Conservation (phyloP, 139 green algal species). For the Eudorina sp. region DNA sequence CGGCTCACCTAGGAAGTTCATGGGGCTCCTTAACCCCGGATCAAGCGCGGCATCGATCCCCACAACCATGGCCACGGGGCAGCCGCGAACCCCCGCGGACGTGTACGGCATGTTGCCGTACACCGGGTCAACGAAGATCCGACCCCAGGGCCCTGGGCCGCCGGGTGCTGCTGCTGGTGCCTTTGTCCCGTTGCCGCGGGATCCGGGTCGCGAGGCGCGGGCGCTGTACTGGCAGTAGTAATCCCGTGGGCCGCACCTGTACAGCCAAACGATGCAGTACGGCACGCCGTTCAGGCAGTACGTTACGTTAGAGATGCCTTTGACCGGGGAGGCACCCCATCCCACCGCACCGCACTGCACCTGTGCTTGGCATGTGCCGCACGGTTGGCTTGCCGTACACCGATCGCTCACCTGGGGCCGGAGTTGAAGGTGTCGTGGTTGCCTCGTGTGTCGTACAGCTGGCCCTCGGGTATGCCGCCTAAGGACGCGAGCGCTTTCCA, state of each 20-base stretch:
- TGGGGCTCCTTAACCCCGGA: slow-evolving; percentile 14
- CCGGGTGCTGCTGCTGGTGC: neutral
- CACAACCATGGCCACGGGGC: neutral
- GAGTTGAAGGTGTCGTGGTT: slow-evolving; percentile 50
- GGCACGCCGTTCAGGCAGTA: too few species aligned
- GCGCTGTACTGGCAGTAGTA: slow-evolving; percentile 34
- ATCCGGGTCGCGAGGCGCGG: neutral
- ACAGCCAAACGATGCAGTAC: too few species aligned
- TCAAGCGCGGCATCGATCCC: slow-evolving; percentile 25
- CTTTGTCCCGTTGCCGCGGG: neutral
- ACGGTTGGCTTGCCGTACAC: too few species aligned
- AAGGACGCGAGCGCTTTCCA: neutral
- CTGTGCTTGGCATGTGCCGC: too few species aligned
- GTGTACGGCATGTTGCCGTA: neutral
- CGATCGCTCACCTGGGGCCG: slow-evolving; percentile 11
- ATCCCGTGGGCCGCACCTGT: slow-evolving; percentile 19
- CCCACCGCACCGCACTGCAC: too few species aligned
- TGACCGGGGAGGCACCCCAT: too few species aligned
- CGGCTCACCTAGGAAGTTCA: slow-evolving; percentile 33
- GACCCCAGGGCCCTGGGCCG: neutral
- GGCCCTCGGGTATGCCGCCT: neutral
- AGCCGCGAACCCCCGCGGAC: neutral
- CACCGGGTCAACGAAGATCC: slow-evolving; percentile 23
- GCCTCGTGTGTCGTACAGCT: slow-evolving; percentile 25
- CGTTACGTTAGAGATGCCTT: too few species aligned